A percentile compares a stretch with the other conserved stretches of the same genome.
These are phyloP conservation scores for Termitomyces sp. DNA, from an alignment of 768 basidiomycete species.

Conservation along the genomic window DNA sequence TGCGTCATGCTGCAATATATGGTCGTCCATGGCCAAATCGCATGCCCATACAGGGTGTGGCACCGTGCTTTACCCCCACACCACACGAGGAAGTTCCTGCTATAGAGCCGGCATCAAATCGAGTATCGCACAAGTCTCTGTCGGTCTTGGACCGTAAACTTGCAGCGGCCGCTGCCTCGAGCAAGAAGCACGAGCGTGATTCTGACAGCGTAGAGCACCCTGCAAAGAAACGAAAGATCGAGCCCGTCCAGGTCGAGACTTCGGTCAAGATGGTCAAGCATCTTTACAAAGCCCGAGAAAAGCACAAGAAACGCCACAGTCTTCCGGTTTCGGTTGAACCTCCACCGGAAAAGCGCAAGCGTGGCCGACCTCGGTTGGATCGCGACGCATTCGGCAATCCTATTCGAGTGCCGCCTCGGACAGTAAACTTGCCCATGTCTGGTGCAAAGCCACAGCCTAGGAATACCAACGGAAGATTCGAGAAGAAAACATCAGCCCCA, in stretches of 20 bases:
- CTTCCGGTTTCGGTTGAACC: constrained; percentile 7
- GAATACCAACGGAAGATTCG: constrained; percentile 60
- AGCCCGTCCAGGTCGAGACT: constrained; percentile 24
- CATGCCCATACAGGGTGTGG: constrained; percentile 37
- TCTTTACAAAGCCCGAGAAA: constrained; percentile 4
- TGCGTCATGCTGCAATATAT: constrained; percentile 79
- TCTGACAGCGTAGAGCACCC: constrained; percentile 31
- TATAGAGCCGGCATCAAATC: constrained; percentile 37
- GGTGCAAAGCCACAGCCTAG: constrained; percentile 44
- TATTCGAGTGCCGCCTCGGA: constrained; percentile 11
- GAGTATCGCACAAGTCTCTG: constrained; percentile 45
- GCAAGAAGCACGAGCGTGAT: constrained; percentile 25
- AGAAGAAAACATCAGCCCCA: constrained; percentile 46
- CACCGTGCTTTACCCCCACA: constrained; percentile 36
- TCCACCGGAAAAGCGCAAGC: constrained; percentile 27
- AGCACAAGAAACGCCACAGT: constrained; percentile 11
- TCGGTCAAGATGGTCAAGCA: constrained; percentile 16
- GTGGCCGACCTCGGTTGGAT: constrained; percentile 35
- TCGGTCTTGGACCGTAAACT: constrained; percentile 52
- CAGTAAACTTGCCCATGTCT: constrained; percentile 12
- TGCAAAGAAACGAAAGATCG: constrained; percentile 45
- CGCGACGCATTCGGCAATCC: constrained; percentile 18
- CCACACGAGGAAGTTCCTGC: constrained; percentile 49
- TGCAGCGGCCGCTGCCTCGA: constrained; percentile 26
- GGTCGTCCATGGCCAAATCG: constrained; percentile 66